These are phyloP conservation scores for Forsythia viridissima DNA, from an alignment of 257 asterid genomes.

Conservation along the genomic window DNA sequence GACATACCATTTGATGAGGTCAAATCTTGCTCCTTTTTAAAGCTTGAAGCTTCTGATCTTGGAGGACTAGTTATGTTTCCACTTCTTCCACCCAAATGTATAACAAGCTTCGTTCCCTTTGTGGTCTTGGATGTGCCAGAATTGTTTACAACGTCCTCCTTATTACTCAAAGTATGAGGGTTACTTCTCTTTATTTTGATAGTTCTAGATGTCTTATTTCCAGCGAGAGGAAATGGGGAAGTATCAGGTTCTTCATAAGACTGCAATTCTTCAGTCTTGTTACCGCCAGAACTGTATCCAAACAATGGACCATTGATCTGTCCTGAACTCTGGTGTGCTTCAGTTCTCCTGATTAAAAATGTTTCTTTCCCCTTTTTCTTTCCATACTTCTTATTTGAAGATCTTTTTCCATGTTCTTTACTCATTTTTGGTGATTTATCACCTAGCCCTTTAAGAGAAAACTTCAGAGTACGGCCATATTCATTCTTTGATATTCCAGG, in stretches of 20 bases:
- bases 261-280: constrained; percentile 41
- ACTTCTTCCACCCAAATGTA: constrained; percentile 81
- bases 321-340: constrained; percentile 37
- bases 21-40: constrained; percentile 53
- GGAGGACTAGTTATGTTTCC: constrained; percentile 58
- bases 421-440: constrained; percentile 74
- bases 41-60: constrained; percentile 61
- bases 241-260: constrained; percentile 48
- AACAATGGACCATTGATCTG: constrained; percentile 36
- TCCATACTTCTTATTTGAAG: constrained; percentile 65
- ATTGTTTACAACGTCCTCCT: constrained; percentile 52
- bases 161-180: constrained; percentile 38
- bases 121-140: constrained; percentile 45
- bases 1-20: constrained; percentile 62
- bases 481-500: constrained; percentile 60
- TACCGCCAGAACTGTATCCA: constrained; percentile 38
- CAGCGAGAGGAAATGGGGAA: constrained; percentile 51
- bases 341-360: constrained; percentile 40
- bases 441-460: constrained; percentile 73
- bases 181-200: constrained; percentile 65
- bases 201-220: constrained; percentile 54
- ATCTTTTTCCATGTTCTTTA: constrained; percentile 70
- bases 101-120: constrained; percentile 81
- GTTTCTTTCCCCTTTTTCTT: constrained; percentile 60
- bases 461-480: constrained; percentile 68